Evolutionary conservation across 2,329 filamentous ascomycete species (phyloP).

Genomic region (Pyrenophora tritici-repentis): DNA sequence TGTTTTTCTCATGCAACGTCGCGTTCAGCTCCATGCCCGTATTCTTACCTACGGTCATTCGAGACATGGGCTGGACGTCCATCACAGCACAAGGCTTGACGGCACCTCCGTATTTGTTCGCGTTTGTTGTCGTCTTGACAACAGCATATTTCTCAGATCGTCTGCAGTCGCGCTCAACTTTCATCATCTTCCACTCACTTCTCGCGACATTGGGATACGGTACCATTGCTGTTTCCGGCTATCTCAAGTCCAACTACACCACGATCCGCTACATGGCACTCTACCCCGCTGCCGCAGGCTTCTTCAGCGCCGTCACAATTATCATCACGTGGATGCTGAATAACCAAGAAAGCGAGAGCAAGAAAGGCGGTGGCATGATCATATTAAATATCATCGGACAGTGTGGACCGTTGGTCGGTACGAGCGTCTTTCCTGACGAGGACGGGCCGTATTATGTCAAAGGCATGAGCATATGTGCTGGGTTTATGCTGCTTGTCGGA

Average conservation of each 20-base stretch:
- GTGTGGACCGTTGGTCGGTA: conserved; percentile 68
- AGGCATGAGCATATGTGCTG: conserved; percentile 58
- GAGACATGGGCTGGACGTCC: conserved; percentile 73
- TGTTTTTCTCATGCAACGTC: conserved; percentile 88
- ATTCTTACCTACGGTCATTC: conserved; percentile 81
- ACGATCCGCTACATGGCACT: conserved; percentile 71
- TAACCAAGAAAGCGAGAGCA: conserved; percentile 72
- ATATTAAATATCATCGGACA: conserved; percentile 83
- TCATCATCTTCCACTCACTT: conserved; percentile 71
- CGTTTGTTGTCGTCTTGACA: conserved; percentile 72
- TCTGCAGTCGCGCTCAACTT: conserved; percentile 63
- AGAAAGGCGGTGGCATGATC: conserved; percentile 76
- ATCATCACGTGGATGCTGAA: conserved; percentile 90
- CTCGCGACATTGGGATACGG: conserved; percentile 66
- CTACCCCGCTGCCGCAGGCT: conserved; percentile 78
- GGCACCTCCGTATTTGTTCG: conserved; percentile 78
- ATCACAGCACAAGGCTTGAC: conserved; percentile 75
- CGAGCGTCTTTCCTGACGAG: conserved; percentile 58
- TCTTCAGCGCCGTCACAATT: conserved; percentile 84
- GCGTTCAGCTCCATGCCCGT: conserved; percentile 87
- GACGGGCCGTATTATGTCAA: conserved; percentile 56
- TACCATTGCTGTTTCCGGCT: conserved; percentile 64
- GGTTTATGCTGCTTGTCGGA: conserved; percentile 55
- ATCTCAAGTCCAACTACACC: conserved; percentile 40
- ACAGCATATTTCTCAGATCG: conserved; percentile 76